A percentile compares a stretch with the other conserved stretches of the same genome.
These are phyloP conservation scores for Talaromyces liani DNA, from an alignment of 495 filamentous ascomycete genomes.

Conservation along the genomic window DNA sequence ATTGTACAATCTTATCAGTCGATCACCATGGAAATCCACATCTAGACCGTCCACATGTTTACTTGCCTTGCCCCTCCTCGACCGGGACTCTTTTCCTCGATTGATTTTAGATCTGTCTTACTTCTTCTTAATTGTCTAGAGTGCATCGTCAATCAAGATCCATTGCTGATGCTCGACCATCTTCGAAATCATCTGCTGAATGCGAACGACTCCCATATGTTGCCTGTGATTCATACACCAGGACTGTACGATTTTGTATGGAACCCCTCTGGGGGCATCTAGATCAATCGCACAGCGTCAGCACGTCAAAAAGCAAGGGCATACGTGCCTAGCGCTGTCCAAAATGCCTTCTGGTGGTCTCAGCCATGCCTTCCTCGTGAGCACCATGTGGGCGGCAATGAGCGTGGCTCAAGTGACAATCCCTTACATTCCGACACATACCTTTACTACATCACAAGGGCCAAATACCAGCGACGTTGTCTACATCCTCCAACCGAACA, in stretches of 20 bases:
- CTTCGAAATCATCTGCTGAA: not conserved
- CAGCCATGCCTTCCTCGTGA: conserved; percentile 14
- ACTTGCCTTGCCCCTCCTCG: not conserved
- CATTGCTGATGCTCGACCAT: not conserved
- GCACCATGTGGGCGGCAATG: conserved; percentile 13
- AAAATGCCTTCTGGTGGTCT: conserved; percentile 3
- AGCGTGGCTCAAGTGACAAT: conserved; percentile 32
- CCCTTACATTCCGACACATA: conserved; percentile 68
- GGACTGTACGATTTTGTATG: not conserved
- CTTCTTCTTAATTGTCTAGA: not conserved
- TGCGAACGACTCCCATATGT: not conserved
- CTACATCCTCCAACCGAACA: conserved; percentile 55
- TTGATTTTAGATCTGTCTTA: not conserved
- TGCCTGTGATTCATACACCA: not conserved
- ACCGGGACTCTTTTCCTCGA: not conserved
- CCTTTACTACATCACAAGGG: conserved; percentile 45
- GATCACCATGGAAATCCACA: not conserved
- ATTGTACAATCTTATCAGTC: not conserved
- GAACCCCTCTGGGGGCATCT: conserved; percentile 1
- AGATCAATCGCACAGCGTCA: not conserved
- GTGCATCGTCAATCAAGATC: not conserved
- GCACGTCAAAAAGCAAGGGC: not conserved
- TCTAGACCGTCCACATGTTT: not conserved
- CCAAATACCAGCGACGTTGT: conserved; percentile 35
- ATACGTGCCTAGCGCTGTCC: not conserved